Evolutionary conservation across 306 rosid genomes (phyloP).

Genomic region (Rosa chinensis): DNA sequence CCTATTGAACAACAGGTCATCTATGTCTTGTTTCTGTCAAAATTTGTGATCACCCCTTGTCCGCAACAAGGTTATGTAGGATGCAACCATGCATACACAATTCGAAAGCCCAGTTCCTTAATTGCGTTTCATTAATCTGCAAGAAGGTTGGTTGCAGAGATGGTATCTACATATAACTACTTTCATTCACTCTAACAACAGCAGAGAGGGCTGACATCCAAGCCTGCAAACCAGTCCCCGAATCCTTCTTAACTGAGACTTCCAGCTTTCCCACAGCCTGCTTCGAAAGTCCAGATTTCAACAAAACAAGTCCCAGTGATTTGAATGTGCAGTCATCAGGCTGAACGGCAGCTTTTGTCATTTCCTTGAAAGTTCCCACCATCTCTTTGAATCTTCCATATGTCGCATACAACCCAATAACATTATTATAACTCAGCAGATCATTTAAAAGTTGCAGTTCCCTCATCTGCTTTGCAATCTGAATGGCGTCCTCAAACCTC

Average conservation of each 20-base stretch:
- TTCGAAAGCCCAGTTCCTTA: not conserved
- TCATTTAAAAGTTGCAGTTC: constrained; percentile 45
- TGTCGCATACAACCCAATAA: constrained; percentile 61
- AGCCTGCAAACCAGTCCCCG: constrained; percentile 46
- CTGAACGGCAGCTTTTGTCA: constrained; percentile 50
- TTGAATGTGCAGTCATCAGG: constrained; percentile 73
- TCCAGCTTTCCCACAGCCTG: constrained; percentile 65
- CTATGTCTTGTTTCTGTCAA: not conserved
- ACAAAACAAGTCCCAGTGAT: constrained; percentile 59
- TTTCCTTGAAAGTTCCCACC: constrained; percentile 52
- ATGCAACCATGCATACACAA: not conserved
- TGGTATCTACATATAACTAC: constrained; percentile 29
- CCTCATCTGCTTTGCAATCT: constrained; percentile 63
- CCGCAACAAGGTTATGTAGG: not conserved
- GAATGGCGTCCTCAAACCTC: constrained; percentile 57
- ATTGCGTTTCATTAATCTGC: not conserved
- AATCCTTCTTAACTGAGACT: constrained; percentile 49
- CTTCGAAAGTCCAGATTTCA: constrained; percentile 69
- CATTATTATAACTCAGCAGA: constrained; percentile 67
- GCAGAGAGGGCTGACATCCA: constrained; percentile 64
- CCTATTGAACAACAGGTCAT: not conserved
- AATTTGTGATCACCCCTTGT: not conserved
- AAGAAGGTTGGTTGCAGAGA: not conserved
- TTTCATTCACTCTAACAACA: constrained; percentile 49
- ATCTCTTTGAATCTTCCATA: constrained; percentile 60